Evolutionary conservation across 345 rosid species (phyloP).

Genomic region (Melaleuca quinquenervia): DNA sequence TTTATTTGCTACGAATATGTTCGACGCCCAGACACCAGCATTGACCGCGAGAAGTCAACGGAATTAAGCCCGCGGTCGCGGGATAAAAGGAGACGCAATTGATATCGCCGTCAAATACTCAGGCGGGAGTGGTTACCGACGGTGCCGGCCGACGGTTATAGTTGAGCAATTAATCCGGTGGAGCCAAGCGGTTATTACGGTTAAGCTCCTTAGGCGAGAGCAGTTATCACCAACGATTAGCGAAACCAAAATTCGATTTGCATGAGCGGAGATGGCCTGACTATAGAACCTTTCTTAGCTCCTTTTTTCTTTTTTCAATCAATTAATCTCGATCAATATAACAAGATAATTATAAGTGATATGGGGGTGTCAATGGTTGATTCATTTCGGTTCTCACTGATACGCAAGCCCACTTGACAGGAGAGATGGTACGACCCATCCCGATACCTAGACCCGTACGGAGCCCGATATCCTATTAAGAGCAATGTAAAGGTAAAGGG

Average conservation of each 20-base stretch:
- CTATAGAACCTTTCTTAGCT: neutral
- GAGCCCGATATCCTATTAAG: too few species aligned
- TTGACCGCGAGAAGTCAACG: neutral
- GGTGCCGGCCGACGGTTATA: neutral
- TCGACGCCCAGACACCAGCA: neutral
- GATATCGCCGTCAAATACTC: too few species aligned
- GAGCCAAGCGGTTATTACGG: too few species aligned
- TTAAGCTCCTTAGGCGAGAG: neutral
- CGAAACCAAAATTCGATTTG: neutral
- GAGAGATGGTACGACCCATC: too few species aligned
- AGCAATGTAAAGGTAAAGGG: too few species aligned
- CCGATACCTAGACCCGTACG: too few species aligned
- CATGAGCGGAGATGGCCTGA: neutral
- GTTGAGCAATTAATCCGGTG: neutral
- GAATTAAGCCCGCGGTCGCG: too few species aligned
- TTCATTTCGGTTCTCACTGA: too few species aligned
- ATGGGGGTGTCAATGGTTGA: too few species aligned
- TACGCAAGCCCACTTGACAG: too few species aligned
- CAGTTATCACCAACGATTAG: neutral
- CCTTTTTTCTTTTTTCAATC: neutral
- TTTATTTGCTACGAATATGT: neutral
- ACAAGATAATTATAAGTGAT: too few species aligned
- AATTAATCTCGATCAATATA: neutral
- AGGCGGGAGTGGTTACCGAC: fast-evolving
- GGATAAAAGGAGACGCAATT: neutral